phyloP scores from a whole-genome alignment of 306 rosid genomes.

The Vigna trinervia region DNA sequence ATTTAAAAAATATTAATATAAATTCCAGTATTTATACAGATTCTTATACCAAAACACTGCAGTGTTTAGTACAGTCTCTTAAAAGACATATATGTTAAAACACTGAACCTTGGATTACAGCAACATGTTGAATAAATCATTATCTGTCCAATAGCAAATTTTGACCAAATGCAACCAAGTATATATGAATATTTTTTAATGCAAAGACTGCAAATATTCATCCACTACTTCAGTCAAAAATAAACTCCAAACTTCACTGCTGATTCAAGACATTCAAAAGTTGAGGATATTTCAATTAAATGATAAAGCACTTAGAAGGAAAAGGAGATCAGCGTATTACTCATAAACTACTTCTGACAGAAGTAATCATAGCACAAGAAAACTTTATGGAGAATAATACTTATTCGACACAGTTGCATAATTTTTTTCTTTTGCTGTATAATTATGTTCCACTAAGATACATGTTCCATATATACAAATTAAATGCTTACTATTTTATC shows the following conservation, averaged over 20 bases:
- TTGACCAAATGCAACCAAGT: neutral
- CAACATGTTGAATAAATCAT: neutral
- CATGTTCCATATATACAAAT: slow-evolving; percentile 57
- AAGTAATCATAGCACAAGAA: slow-evolving; percentile 22
- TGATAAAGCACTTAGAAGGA: slow-evolving; percentile 2
- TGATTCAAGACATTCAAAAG: slow-evolving; percentile 1
- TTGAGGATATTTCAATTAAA: slow-evolving; percentile 28
- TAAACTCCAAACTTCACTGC: slow-evolving; percentile 8
- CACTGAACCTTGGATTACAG: neutral
- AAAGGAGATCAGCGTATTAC: neutral
- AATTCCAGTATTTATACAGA: neutral
- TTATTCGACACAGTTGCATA: slow-evolving; percentile 32
- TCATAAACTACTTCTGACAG: slow-evolving; percentile 18
- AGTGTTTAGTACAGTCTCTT: neutral
- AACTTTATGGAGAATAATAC: slow-evolving; percentile 37
- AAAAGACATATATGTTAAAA: neutral
- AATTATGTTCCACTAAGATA: slow-evolving; percentile 41
- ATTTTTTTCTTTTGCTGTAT: slow-evolving; percentile 32
- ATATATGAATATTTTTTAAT: neutral
- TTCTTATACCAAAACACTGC: neutral
- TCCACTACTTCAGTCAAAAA: neutral
- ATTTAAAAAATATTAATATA: neutral
- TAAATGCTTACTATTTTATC: slow-evolving; percentile 61
- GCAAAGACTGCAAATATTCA: neutral
- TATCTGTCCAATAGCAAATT: neutral